Conservation (phyloP, 768 basidiomycete genomes). For the Termitomyces titanicus region DNA sequence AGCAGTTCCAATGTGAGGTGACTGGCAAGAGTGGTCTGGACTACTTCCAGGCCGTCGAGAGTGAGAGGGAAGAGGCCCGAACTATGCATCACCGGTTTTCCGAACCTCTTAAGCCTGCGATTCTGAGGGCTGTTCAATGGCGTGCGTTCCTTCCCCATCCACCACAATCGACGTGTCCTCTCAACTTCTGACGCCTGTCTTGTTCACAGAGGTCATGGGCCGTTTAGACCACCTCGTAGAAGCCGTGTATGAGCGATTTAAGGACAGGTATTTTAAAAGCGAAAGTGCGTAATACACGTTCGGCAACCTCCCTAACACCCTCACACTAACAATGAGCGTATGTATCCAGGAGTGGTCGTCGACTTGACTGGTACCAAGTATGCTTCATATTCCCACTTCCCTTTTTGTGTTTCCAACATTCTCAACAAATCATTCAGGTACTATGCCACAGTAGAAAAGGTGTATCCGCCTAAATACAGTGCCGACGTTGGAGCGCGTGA, state of each 20-base stretch:
- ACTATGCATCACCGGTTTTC: slow-evolving; percentile 91
- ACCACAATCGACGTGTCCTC: slow-evolving; percentile 12
- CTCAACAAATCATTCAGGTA: slow-evolving; percentile 48
- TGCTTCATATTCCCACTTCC: slow-evolving; percentile 19
- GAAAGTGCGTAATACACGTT: slow-evolving; percentile 71
- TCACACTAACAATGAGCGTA: slow-evolving; percentile 13
- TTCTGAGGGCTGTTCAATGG: slow-evolving; percentile 94
- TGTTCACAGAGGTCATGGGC: slow-evolving; percentile 84
- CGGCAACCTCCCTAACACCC: background rate
- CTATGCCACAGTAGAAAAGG: slow-evolving; percentile 75
- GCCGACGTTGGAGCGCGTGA: slow-evolving; percentile 43
- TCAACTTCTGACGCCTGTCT: slow-evolving; percentile 15
- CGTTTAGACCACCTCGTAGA: slow-evolving; percentile 94
- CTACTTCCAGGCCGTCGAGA: slow-evolving; percentile 92
- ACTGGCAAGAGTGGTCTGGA: slow-evolving; percentile 91
- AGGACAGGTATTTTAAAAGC: slow-evolving; percentile 88
- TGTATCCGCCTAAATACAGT: slow-evolving; percentile 63
- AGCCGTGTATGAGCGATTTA: slow-evolving; percentile 92
- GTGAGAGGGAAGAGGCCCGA: slow-evolving; percentile 85
- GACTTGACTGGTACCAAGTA: slow-evolving; percentile 87
- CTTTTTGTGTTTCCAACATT: slow-evolving; percentile 3
- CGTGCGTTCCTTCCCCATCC: slow-evolving; percentile 58
- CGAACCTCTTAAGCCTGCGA: slow-evolving; percentile 85
- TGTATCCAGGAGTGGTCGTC: slow-evolving; percentile 68
- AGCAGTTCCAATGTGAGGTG: slow-evolving; percentile 96